phyloP scores from a whole-genome alignment of 305 asterid species.

The Solanum hybrid region DNA sequence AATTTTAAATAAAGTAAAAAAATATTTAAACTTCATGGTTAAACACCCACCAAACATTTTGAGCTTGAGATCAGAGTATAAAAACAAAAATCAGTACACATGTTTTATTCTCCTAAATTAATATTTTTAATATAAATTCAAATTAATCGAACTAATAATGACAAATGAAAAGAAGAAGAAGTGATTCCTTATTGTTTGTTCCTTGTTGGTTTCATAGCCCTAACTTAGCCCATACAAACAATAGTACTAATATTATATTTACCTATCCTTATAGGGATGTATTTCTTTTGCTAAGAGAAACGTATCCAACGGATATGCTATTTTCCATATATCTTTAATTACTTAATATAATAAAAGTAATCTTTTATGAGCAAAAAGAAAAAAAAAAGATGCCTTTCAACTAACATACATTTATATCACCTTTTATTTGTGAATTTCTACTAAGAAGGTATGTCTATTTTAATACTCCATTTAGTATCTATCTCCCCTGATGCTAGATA shows the following conservation, averaged over 20 bases:
- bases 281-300: background rate
- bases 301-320: background rate
- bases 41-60: background rate
- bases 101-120: background rate
- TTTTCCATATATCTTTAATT: background rate
- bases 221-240: background rate
- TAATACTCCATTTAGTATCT: background rate
- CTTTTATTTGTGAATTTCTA: background rate
- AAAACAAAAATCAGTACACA: background rate
- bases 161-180: background rate
- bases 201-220: background rate
- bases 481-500: background rate
- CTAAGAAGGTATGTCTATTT: background rate
- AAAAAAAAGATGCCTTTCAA: background rate
- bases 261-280: background rate
- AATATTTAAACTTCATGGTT: background rate
- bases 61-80: background rate
- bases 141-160: background rate
- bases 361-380: background rate
- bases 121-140: background rate
- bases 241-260: background rate
- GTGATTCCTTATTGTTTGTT: background rate
- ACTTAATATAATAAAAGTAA: background rate
- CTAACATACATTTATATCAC: background rate
- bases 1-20: background rate